Evolutionary conservation across 257 asterid species (phyloP).

Genomic region (Vinca minor): DNA sequence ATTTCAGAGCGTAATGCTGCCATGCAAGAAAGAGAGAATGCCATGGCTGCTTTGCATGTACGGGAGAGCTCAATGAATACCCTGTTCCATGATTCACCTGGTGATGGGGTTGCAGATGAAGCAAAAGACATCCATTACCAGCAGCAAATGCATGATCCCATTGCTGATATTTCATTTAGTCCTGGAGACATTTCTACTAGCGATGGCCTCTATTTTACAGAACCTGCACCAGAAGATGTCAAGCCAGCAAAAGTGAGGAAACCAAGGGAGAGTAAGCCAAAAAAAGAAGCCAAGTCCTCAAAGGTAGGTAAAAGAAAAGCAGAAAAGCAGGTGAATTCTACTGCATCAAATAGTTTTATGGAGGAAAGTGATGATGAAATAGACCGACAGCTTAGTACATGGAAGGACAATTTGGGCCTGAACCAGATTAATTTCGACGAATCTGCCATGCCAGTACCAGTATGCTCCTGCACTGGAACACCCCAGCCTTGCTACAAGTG

Average conservation of each 20-base stretch:
- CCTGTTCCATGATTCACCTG: conserved; percentile 40
- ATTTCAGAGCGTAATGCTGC: conserved; percentile 75
- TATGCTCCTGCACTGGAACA: conserved; percentile 82
- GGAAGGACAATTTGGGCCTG: conserved; percentile 71
- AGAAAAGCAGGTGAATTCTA: conserved; percentile 38
- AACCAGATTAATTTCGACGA: conserved; percentile 73
- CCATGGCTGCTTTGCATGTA: conserved; percentile 50
- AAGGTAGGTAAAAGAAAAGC: conserved; percentile 42
- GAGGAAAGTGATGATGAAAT: conserved; percentile 47
- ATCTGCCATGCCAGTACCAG: conserved; percentile 86
- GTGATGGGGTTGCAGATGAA: conserved; percentile 34
- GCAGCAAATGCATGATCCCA: conserved; percentile 30
- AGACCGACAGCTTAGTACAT: conserved; percentile 43
- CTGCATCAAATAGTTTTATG: conserved; percentile 37
- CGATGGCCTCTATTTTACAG: conserved; percentile 26
- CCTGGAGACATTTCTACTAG: conserved; percentile 35
- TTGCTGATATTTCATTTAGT: conserved; percentile 35
- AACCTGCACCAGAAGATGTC: conserved; percentile 34
- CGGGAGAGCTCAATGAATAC: conserved; percentile 47
- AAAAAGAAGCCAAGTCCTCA: conserved; percentile 38
- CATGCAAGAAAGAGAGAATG: conserved; percentile 69
- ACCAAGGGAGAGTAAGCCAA: conserved; percentile 37
- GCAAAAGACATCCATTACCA: conserved; percentile 42
- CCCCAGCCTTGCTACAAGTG: conserved; percentile 94
- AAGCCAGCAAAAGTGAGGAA: conserved; percentile 53